Evolutionary conservation across 2,329 filamentous ascomycete species (phyloP).

Genomic region (Monosporascus sp.): DNA sequence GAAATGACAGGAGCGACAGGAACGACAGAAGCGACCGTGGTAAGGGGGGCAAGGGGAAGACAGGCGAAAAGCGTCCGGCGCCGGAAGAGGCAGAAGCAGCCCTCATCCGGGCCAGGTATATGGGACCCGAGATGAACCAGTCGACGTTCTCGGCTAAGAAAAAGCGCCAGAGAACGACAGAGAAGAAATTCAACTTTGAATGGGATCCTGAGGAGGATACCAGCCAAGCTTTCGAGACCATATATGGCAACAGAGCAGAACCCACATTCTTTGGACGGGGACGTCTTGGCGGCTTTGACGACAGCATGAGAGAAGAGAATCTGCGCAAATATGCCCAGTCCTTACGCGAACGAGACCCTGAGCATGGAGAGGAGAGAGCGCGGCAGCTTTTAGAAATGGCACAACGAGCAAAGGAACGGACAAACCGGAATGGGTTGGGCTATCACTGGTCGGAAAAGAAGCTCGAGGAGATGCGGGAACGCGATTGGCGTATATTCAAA

Average conservation of each 20-base stretch:
- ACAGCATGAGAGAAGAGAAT: conserved; percentile 51
- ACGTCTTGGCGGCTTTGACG: conserved; percentile 44
- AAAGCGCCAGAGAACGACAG: conserved; percentile 86
- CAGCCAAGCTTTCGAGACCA: conserved; percentile 72
- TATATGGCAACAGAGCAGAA: conserved; percentile 65
- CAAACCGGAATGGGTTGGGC: conserved; percentile 69
- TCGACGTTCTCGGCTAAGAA: conserved; percentile 89
- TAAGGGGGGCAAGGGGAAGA: conserved; percentile 33
- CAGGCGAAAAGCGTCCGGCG: conserved; percentile 21
- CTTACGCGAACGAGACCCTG: conserved; percentile 68
- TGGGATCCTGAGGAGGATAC: conserved; percentile 97
- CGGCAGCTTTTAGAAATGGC: conserved; percentile 82
- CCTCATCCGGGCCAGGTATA: conserved; percentile 75
- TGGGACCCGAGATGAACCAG: conserved; percentile 82
- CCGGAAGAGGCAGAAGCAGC: conserved; percentile 65
- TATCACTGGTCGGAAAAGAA: conserved; percentile 96
- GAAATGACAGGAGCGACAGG: conserved; percentile 24
- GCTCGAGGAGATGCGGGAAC: conserved; percentile 88
- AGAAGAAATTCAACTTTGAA: conserved; percentile 98
- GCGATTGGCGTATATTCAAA: conserved; percentile 99
- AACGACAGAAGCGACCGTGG: conserved; percentile 31
- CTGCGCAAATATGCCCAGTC: conserved; percentile 58
- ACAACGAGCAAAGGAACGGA: conserved; percentile 67
- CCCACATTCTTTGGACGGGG: conserved; percentile 53
- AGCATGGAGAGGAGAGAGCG: conserved; percentile 72